A percentile compares a stretch with the other conserved stretches of the same genome.
Evolutionary conservation across 108 stramenopile genomes (phyloP).

Genomic region (Skeletonema costatum): DNA sequence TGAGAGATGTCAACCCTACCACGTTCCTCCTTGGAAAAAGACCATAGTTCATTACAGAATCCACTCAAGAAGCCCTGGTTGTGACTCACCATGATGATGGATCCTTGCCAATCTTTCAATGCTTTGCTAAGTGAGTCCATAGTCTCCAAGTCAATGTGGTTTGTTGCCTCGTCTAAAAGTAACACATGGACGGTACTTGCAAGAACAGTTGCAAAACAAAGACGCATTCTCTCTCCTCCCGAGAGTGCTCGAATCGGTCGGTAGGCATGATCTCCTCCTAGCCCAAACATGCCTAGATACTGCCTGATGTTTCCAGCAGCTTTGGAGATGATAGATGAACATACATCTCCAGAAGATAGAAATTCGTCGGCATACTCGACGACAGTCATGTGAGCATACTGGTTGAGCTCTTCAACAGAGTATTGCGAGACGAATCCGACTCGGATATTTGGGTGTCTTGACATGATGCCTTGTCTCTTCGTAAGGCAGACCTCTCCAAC

Average conservation of each 20-base stretch:
- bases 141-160: slow-evolving; percentile 92
- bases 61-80: slow-evolving; percentile 78
- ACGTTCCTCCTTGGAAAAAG: slow-evolving; percentile 52
- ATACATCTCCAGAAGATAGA: slow-evolving; percentile 41
- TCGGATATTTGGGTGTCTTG: slow-evolving; percentile 92
- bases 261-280: slow-evolving; percentile 82
- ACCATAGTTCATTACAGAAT: slow-evolving; percentile 78
- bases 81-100: slow-evolving; percentile 90
- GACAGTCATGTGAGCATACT: slow-evolving; percentile 71
- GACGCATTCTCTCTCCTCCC: slow-evolving; percentile 93
- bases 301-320: slow-evolving; percentile 73
- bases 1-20: slow-evolving; percentile 60
- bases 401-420: slow-evolving; percentile 85
- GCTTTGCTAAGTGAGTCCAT: slow-evolving; percentile 86
- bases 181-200: slow-evolving; percentile 95
- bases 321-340: slow-evolving; percentile 32
- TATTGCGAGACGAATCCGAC: slow-evolving; percentile 87
- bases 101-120: slow-evolving; percentile 75
- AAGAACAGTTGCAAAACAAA: slow-evolving; percentile 81
- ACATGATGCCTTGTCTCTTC: slow-evolving; percentile 90
- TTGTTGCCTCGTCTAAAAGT: slow-evolving; percentile 92
- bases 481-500: slow-evolving; percentile 88
- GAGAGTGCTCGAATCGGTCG: slow-evolving; percentile 72
- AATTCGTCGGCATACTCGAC: slow-evolving; percentile 65
- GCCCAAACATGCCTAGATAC: slow-evolving; percentile 87